These are phyloP conservation scores for Infundibulicybe gibba DNA, from an alignment of 768 basidiomycete species.

Conservation along the genomic window DNA sequence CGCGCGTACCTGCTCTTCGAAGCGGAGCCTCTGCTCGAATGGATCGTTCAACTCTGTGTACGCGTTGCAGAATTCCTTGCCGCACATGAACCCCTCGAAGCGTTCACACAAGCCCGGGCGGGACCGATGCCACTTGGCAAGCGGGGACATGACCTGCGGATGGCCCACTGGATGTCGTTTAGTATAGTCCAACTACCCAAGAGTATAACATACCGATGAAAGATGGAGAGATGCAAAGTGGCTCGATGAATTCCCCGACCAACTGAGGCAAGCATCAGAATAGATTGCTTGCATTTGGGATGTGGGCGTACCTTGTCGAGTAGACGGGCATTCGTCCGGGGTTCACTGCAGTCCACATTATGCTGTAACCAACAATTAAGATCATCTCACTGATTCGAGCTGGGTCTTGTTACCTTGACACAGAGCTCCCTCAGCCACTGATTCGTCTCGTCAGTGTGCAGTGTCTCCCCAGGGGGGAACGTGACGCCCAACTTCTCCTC, in stretches of 20 bases:
- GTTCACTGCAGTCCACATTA: slow-evolving; percentile 95
- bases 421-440: slow-evolving; percentile 83
- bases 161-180: slow-evolving; percentile 68
- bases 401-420: slow-evolving; percentile 56
- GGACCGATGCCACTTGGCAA: slow-evolving; percentile 98
- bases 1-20: slow-evolving; percentile 80
- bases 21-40: slow-evolving; percentile 91
- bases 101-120: slow-evolving; percentile 96
- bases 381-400: slow-evolving; percentile 18
- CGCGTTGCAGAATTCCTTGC: slow-evolving; percentile 98
- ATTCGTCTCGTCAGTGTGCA: slow-evolving; percentile 87
- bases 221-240: slow-evolving; percentile 91
- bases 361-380: slow-evolving; percentile 45
- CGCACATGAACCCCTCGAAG: slow-evolving; percentile 97
- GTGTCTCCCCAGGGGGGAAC: slow-evolving; percentile 90
- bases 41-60: slow-evolving; percentile 99
- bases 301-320: slow-evolving; percentile 76
- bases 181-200: not conserved
- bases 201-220: slow-evolving; percentile 70
- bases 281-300: not conserved
- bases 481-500: slow-evolving; percentile 90
- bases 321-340: slow-evolving; percentile 90
- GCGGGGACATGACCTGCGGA: slow-evolving; percentile 99
- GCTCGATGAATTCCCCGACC: slow-evolving; percentile 97
- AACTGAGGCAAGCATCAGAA: slow-evolving; percentile 45